Conservation (phyloP, 176 grass and related monocot species). For the Puccinellia tenuiflora region DNA sequence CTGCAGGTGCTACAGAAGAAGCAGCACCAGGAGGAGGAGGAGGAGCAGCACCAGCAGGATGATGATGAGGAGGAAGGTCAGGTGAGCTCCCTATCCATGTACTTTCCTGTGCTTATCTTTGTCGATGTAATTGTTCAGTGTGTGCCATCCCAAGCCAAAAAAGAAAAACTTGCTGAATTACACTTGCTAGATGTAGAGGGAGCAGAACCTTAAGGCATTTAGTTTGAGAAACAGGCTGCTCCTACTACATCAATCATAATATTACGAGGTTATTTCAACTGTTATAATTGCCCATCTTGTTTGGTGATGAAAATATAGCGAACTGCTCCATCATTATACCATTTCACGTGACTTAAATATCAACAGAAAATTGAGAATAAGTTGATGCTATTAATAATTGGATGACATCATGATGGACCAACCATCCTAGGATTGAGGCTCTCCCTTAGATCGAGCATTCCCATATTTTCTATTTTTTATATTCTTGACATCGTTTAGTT, state of each 20-base stretch:
- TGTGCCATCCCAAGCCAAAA: neutral
- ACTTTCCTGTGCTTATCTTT: neutral
- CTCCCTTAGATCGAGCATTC: neutral
- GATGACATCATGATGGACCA: neutral
- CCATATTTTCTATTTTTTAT: neutral
- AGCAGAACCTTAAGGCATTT: neutral
- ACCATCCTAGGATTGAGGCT: neutral
- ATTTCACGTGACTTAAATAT: neutral
- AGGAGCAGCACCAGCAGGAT: neutral
- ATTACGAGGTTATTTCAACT: neutral
- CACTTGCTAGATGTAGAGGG: neutral
- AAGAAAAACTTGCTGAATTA: neutral
- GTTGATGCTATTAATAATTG: neutral
- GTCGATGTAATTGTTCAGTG: neutral
- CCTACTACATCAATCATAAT: neutral
- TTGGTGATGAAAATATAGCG: neutral
- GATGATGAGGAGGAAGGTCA: neutral
- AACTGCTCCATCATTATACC: neutral
- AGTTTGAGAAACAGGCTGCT: neutral
- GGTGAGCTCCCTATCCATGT: neutral
- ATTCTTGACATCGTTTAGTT: neutral
- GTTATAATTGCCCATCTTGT: neutral
- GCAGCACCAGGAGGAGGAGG: neutral
- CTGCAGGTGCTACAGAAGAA: neutral
- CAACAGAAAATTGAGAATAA: neutral